phyloP scores from a whole-genome alignment of 2,329 filamentous ascomycete species.

The Paracorniculantispora psalliotae region DNA sequence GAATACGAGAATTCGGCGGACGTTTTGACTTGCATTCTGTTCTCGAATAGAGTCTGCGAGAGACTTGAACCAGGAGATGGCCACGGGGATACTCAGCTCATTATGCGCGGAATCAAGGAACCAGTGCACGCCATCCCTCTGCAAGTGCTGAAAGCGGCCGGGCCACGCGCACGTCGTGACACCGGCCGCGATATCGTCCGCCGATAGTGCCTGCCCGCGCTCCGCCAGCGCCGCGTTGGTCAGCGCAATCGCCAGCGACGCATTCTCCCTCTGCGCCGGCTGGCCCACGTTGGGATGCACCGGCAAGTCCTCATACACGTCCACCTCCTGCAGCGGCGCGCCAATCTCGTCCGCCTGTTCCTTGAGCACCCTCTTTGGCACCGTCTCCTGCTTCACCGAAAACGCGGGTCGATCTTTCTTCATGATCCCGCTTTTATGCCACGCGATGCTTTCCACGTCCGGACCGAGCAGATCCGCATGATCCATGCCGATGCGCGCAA shows the following conservation, averaged over 20 bases:
- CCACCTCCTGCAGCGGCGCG: slow-evolving; percentile 25
- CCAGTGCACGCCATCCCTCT: neutral
- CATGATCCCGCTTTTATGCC: slow-evolving; percentile 49
- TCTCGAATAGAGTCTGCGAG: neutral
- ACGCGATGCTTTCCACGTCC: slow-evolving; percentile 43
- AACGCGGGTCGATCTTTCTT: slow-evolving; percentile 36
- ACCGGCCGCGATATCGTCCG: neutral
- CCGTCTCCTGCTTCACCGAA: slow-evolving; percentile 29
- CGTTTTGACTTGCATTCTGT: neutral
- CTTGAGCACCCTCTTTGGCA: slow-evolving; percentile 27
- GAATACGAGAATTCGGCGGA: neutral
- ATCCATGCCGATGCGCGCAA: slow-evolving; percentile 44
- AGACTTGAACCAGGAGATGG: neutral
- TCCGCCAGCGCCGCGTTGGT: neutral
- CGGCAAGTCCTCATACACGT: neutral
- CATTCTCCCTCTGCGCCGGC: neutral
- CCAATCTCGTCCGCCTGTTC: slow-evolving; percentile 31
- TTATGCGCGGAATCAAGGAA: slow-evolving; percentile 9
- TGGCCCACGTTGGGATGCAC: neutral
- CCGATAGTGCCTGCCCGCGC: neutral
- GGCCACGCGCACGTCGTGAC: slow-evolving; percentile 3
- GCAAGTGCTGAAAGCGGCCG: slow-evolving; percentile 8
- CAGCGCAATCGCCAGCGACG: slow-evolving; percentile 15
- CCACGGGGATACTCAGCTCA: slow-evolving; percentile 5
- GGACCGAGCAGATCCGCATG: slow-evolving; percentile 39